Base-by-base conservation (phyloP, 2,329 filamentous ascomycete genomes). In the Penicillium sp. region DNA sequence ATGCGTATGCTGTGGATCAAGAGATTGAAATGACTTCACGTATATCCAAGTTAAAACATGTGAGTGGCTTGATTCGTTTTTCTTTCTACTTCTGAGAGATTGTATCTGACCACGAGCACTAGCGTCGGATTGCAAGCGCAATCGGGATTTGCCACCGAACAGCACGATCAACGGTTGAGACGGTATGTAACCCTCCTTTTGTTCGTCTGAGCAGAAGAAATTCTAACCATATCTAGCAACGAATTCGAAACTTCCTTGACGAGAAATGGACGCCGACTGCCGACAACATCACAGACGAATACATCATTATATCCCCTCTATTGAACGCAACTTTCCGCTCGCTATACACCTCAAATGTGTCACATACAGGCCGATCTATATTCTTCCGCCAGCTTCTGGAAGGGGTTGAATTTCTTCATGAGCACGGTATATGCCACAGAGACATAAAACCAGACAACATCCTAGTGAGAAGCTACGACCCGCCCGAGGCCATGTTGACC, bases 371-470 rank as follows among this genome's bases (percentile, higher is more conserved):
- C 17, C 49, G 49, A 19, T 30, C 28, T 19, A 51, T 51, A 12
- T 51, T 51, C 28, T 35, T 51, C 30, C 19, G 28, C 13, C 49
- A 35, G 49, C 49, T 51, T 19, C 19, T 30, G 13, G 49, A 35
- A 30, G 30, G 17, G 1, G 4, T 51, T 19, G n/a, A 9, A 2
- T 35, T 35, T 22, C 30, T 51, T 8, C 30, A 35, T 19, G 19
- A 15, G 10, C 49, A 51, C 22, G n/a, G 49, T 22, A 51, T 30
- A 30, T 51, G 30, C 30, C 57, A 62, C 30, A 44, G 56, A 10
- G 57, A 62, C n/a, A 40, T 60, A 9, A 60, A 56, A 30, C 60
- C 53, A 37, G 57, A 55, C 13, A 62, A 60, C 35, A 49, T 57
- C 13, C 57, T 60, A 1, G 53, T 60, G 33, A 59, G 42, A 35